A percentile compares a stretch with the other conserved stretches of the same genome.
These are phyloP conservation scores for Smallanthus sonchifolius DNA, from an alignment of 129 eudicot species.

Conservation along the genomic window DNA sequence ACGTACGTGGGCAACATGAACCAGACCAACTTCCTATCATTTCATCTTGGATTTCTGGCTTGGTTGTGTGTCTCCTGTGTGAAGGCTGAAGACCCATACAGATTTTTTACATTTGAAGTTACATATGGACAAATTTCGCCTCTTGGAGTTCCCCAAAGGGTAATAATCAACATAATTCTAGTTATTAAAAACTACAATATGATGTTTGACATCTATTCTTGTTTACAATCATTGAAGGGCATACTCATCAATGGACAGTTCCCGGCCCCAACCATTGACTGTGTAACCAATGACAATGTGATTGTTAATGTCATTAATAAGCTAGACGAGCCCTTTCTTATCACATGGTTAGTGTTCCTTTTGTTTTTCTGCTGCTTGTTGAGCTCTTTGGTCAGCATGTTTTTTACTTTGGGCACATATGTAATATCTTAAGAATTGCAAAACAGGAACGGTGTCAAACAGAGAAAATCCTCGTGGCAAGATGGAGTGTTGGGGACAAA, in stretches of 20 bases:
- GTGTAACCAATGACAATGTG: slow-evolving; percentile 71
- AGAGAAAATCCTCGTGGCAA: slow-evolving; percentile 79
- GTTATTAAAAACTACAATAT: not conserved
- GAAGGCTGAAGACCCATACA: slow-evolving; percentile 76
- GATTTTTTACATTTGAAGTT: slow-evolving; percentile 45
- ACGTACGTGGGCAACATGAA: slow-evolving; percentile 27
- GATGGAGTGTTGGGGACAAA: slow-evolving; percentile 91
- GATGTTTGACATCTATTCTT: not conserved
- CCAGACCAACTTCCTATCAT: slow-evolving; percentile 27
- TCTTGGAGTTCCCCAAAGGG: slow-evolving; percentile 73
- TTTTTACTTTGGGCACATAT: not conserved
- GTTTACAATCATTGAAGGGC: slow-evolving; percentile 37
- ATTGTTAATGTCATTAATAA: slow-evolving; percentile 59
- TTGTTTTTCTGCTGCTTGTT: not conserved
- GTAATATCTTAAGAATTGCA: not conserved
- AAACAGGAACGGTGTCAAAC: slow-evolving; percentile 74
- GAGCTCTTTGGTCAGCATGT: not conserved
- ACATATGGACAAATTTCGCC: slow-evolving; percentile 63
- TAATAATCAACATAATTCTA: slow-evolving; percentile 14
- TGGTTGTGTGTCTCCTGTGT: slow-evolving; percentile 37
- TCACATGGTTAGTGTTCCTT: slow-evolving; percentile 59
- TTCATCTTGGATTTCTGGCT: slow-evolving; percentile 52
- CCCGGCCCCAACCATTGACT: slow-evolving; percentile 70
- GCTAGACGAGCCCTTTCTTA: slow-evolving; percentile 71
- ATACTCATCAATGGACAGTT: slow-evolving; percentile 76